Percentiles rank a stretch among this genome's conserved stretches.
These are phyloP conservation scores for Sphagnum magellanicum DNA, from an alignment of 228 moss, liverwort and hornwort genomes.

Conservation along the genomic window DNA sequence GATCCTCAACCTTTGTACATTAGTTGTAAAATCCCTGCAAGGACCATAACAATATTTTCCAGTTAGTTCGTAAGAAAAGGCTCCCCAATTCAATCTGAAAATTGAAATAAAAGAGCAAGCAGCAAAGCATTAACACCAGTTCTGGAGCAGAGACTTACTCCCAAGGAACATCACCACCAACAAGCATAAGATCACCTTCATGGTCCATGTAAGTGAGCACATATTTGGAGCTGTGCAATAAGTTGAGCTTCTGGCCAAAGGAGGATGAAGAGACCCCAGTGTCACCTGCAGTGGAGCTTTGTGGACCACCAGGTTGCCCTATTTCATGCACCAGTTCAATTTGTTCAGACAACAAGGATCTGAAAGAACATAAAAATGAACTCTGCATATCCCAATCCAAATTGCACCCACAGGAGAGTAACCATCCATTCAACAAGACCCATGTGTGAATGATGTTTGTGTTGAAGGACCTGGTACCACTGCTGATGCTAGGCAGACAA, in stretches of 20 bases:
- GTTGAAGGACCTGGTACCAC: too few species aligned
- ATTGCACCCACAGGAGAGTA: too few species aligned
- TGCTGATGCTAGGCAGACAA: too few species aligned
- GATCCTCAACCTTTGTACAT: slow-evolving; percentile 82
- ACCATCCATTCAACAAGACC: too few species aligned
- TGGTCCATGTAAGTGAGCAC: slow-evolving; percentile 86
- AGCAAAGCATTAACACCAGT: too few species aligned
- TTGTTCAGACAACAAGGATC: too few species aligned
- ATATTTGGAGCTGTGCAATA: slow-evolving; percentile 55
- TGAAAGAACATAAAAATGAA: too few species aligned
- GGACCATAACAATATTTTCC: neutral
- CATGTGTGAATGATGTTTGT: too few species aligned
- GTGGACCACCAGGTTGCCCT: slow-evolving; percentile 51
- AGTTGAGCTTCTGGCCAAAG: slow-evolving; percentile 49
- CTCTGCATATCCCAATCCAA: too few species aligned
- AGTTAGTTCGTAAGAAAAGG: neutral
- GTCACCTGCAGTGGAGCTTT: slow-evolving; percentile 23
- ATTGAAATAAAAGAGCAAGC: neutral
- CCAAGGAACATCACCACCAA: slow-evolving; percentile 89
- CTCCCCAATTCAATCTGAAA: neutral
- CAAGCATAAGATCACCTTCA: slow-evolving; percentile 91
- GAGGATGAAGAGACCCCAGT: slow-evolving; percentile 20
- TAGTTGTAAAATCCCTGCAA: slow-evolving; percentile 72
- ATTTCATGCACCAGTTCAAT: too few species aligned
- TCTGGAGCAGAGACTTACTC: slow-evolving; percentile 37